Conservation (phyloP, 192 early-diverging fungal species). For the Coemansia sp. region DNA sequence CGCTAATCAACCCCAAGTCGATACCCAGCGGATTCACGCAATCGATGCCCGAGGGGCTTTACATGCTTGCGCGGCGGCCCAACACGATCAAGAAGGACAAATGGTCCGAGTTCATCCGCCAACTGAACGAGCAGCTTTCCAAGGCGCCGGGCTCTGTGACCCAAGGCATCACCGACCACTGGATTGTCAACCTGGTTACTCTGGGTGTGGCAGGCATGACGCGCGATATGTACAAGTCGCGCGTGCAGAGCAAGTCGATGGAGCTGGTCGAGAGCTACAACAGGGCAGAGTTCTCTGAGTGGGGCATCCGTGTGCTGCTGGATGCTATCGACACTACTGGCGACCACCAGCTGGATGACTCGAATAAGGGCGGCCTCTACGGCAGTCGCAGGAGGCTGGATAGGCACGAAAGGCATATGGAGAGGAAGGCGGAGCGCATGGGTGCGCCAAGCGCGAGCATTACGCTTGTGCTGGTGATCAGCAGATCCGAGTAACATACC, state of each 20-base stretch:
- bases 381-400: neutral
- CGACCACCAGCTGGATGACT: neutral
- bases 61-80: constrained; percentile 6
- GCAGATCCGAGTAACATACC: neutral
- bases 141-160: constrained; percentile 32
- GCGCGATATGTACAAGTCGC: constrained; percentile 19
- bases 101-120: constrained; percentile 26
- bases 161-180: constrained; percentile 22
- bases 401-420: neutral
- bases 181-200: constrained; percentile 26
- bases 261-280: constrained; percentile 34
- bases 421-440: neutral
- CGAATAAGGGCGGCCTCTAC: neutral
- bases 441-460: neutral
- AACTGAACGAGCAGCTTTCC: constrained; percentile 29
- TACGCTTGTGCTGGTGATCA: constrained; percentile 4
- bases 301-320: constrained; percentile 21
- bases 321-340: constrained; percentile 1
- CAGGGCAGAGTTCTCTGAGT: constrained; percentile 18
- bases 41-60: constrained; percentile 15
- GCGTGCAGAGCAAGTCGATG: constrained; percentile 15
- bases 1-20: constrained; percentile 23
- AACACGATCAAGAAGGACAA: neutral
- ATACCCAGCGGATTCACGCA: constrained; percentile 33
- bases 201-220: constrained; percentile 22